Evolutionary conservation across 352 stramenopile species (phyloP).

Genomic region (Phytophthora sp.): DNA sequence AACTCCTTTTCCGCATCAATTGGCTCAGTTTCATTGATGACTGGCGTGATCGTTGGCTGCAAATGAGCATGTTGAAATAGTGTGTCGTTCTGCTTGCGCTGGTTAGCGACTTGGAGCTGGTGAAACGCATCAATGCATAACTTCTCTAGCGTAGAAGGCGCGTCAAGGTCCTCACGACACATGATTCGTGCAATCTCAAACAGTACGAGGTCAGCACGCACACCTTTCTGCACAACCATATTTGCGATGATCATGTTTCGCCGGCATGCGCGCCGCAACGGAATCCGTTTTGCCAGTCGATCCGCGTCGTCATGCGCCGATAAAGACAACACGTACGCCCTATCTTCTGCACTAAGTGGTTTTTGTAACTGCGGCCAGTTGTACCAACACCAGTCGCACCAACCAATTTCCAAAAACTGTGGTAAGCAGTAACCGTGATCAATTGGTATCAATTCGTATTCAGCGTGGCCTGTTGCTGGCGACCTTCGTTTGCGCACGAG

Average conservation of each 20-base stretch:
- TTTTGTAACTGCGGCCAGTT: constrained; percentile 95
- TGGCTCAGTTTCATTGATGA: constrained; percentile 17
- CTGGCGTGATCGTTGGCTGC: constrained; percentile 17
- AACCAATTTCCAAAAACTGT: constrained; percentile 95
- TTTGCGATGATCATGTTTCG: constrained; percentile 84
- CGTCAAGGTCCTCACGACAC: constrained; percentile 83
- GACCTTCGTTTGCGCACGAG: constrained; percentile 89
- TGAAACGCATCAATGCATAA: constrained; percentile 77
- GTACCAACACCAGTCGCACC: constrained; percentile 99
- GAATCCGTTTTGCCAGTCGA: constrained; percentile 68
- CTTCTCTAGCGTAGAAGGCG: constrained; percentile 65
- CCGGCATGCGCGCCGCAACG: constrained; percentile 69
- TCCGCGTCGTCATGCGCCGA: constrained; percentile 66
- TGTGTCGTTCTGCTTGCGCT: constrained; percentile 33
- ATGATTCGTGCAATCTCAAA: constrained; percentile 86
- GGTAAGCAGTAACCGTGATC: constrained; percentile 99
- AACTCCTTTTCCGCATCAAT: constrained; percentile 5
- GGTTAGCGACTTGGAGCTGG: constrained; percentile 50
- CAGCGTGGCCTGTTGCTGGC: constrained; percentile 47
- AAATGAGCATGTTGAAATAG: constrained; percentile 21
- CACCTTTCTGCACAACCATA: constrained; percentile 81
- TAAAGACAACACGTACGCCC: constrained; percentile 67
- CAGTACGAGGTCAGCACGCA: constrained; percentile 64
- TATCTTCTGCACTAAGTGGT: constrained; percentile 64
- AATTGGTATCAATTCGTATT: constrained; percentile 98